Evolutionary conservation across 148 eudicot genomes (phyloP), one percentile per base, ranked within the genome.

Genomic region (Camellia sinensis): DNA sequence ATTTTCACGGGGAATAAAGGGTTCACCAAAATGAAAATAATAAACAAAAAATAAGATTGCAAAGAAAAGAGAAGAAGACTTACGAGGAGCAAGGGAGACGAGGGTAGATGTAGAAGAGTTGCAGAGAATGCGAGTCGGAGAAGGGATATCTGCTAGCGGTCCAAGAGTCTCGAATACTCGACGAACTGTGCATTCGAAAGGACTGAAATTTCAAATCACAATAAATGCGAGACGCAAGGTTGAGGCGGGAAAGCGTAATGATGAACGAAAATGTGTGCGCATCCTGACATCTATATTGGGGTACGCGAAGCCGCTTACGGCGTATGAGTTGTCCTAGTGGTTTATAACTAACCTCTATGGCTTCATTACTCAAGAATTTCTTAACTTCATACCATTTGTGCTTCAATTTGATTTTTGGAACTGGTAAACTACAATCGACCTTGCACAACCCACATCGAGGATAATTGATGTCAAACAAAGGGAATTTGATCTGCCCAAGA

Each of bases 381-480:
- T 3, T 1, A 59, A 86, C 70, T 1, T 71, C 71, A 60, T 75
- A 81, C 77, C 67, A 3, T 9, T 17, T 81, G 4, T 66, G 67
- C 9, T 77, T 72, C 13, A 88, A 12, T 2, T 81, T 69, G 45
- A 87, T 19, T 0, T 79, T 76, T 12, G 62, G 78, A 66, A 8
- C 63, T 57, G 7, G 15, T 7, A 37, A 7, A n/a, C 73, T 80
- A 67, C 91, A 89, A 71, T 83, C 72, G 15, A 89, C 45, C 44
- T 44, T 65, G 73, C 10, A 77, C n/a, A 85, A 63, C n/a, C 91
- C 91, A 56, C 89, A 89, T 1, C 0, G 1, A 3, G 76, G 76
- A 41, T 81, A 15, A 50, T 52, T 71, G 64, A 0, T 15, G 19
- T 84, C 74, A 41, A 86, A 77, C 40, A 87, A 85, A 61, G 91